Conservation (phyloP, 345 rosid genomes). For the Populus davidiana region DNA sequence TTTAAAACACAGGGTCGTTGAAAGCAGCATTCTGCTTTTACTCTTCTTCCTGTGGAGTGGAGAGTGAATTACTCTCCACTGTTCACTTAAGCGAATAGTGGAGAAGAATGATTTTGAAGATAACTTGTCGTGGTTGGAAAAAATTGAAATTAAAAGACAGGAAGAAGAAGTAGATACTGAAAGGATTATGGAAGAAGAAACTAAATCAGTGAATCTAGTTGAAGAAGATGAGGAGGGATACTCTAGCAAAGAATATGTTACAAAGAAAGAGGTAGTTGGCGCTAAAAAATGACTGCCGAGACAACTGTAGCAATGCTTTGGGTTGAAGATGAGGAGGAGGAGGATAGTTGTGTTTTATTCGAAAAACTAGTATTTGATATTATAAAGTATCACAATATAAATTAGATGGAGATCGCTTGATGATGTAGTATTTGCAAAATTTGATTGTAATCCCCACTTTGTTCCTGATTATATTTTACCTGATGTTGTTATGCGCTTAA, state of each 20-base stretch:
- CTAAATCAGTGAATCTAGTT: neutral
- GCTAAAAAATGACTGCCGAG: neutral
- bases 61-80: no score
- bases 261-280: conserved; percentile 3
- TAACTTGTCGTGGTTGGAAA: neutral
- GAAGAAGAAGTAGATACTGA: neutral
- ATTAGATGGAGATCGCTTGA: no score
- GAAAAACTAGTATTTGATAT: no score
- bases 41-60: rapidly evolving
- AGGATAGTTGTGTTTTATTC: neutral
- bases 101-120: neutral
- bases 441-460: no score
- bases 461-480: no score
- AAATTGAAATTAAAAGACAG: neutral
- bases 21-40: no score
- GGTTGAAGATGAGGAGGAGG: conserved; percentile 1
- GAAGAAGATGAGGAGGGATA: conserved; percentile 7
- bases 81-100: neutral
- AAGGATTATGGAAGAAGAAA: conserved; percentile 14
- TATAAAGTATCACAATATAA: no score
- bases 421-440: rapidly evolving
- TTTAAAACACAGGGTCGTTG: no score
- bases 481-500: no score
- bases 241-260: neutral
- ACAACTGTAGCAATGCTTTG: conserved; percentile 1